Base-by-base conservation (phyloP, 208 protist genomes). In the Leptomonas seymouri region DNA sequence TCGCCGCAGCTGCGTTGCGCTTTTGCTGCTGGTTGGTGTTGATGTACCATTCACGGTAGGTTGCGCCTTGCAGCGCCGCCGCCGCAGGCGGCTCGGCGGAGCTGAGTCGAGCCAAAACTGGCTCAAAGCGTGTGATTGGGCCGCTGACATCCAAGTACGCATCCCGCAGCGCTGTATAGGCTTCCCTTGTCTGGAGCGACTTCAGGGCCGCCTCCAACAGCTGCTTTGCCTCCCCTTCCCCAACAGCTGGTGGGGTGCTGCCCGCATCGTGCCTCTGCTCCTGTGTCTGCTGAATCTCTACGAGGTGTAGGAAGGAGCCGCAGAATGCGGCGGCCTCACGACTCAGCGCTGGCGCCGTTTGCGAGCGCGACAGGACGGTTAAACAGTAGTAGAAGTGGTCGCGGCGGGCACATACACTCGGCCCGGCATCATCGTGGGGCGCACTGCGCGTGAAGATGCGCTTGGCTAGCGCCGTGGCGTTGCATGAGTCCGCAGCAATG, bases 301-400 rank as follows among this genome's bases (percentile, higher is more conserved):
- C 74, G 1, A 78, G 23, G 25, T 79, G 82, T 14, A 93, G 64
- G 42, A 91, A 85, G 30, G 50, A 41, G 20, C 90, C 90, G 34
- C 85, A 91, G 48, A 93, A 75, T 39, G 81, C 72, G 9, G 81
- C 84, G 0, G 87, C 83, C 61, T 93, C 80, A 23, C 70, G 48
- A 56, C 86, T 93, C 50, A 91, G 64, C 56, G 68, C 46, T 2
- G 79, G 71, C 20, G 76, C 85, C 18, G 80, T 74, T 39, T 76
- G 71, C 59, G 81, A 89, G 34, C 71, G 78, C 3, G 81, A 75
- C 46, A 85, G 58, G n/a, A 84, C 64, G 14, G 74, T 73, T 20
- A 82, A 31, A 31, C 74, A 46, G 76, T 89, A 95, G 60, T 81
- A 89, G 64, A 81, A 83, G 44, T 84, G 78, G 23, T 89, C 81